These are phyloP conservation scores for Epichloe gansuensis DNA, from an alignment of 2,329 filamentous ascomycete genomes.

Conservation along the genomic window DNA sequence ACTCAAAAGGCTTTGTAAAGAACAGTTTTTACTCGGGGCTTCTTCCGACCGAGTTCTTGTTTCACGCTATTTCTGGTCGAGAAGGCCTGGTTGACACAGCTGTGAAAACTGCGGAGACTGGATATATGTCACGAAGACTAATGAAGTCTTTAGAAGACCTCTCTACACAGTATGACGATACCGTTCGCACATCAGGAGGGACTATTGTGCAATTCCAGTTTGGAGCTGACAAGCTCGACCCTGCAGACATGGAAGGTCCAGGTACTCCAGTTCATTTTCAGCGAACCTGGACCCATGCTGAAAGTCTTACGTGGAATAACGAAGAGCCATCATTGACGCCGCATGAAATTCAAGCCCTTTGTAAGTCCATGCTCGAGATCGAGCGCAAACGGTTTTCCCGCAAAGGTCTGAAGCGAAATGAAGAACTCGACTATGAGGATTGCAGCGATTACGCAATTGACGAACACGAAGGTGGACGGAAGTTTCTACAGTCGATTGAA, in stretches of 20 bases:
- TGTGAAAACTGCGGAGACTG: conserved; percentile 96
- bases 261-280: conserved; percentile 88
- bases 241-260: conserved; percentile 93
- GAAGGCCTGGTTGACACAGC: conserved; percentile 98
- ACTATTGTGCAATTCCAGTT: conserved; percentile 95
- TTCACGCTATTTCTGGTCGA: conserved; percentile 96
- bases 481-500: conserved; percentile 69
- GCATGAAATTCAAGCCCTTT: conserved; percentile 57
- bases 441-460: conserved; percentile 57
- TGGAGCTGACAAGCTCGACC: conserved; percentile 89
- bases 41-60: conserved; percentile 84
- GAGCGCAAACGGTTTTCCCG: conserved; percentile 54
- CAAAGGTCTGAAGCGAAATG: conserved; percentile 43
- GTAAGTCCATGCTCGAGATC: conserved; percentile 52
- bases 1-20: conserved; percentile 89
- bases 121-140: conserved; percentile 94
- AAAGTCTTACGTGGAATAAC: conserved; percentile 69
- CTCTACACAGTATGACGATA: conserved; percentile 86
- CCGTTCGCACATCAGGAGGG: conserved; percentile 80
- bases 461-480: conserved; percentile 69
- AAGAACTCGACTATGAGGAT: conserved; percentile 58
- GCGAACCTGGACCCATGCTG: conserved; percentile 74
- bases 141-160: conserved; percentile 98
- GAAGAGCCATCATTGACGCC: conserved; percentile 61
- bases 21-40: conserved; percentile 97